These are phyloP conservation scores for Euphorbia peplus DNA, from an alignment of 345 rosid genomes.

Conservation along the genomic window DNA sequence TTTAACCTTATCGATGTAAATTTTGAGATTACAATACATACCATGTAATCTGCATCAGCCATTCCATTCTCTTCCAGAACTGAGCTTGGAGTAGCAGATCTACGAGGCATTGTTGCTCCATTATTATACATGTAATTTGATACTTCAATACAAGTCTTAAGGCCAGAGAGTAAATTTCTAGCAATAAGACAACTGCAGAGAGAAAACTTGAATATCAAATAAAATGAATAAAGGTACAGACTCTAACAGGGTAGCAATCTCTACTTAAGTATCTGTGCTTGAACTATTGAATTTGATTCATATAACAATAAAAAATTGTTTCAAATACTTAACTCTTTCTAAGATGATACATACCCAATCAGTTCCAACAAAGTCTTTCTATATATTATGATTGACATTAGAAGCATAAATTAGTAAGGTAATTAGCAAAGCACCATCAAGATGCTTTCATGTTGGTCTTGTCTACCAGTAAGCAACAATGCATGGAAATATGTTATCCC, in stretches of 20 bases:
- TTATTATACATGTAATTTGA: conserved; percentile 73
- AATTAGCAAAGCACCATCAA: neutral
- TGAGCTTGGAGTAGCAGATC: conserved; percentile 55
- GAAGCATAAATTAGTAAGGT: neutral
- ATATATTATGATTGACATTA: neutral
- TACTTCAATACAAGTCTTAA: conserved; percentile 92
- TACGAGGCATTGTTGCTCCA: conserved; percentile 53
- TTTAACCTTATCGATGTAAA: neutral
- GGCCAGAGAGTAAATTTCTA: conserved; percentile 91
- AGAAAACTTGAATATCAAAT: conserved; percentile 15
- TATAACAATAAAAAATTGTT: neutral
- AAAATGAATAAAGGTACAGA: conserved; percentile 15
- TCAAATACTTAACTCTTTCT: neutral
- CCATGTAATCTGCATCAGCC: conserved; percentile 54
- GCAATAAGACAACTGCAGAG: conserved; percentile 92
- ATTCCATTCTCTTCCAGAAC: conserved; percentile 59
- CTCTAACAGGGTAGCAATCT: neutral
- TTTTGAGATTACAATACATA: conserved; percentile 26
- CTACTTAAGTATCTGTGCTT: neutral
- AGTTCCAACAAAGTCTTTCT: neutral
- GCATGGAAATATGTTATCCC: conserved; percentile 1
- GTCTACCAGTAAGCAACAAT: neutral
- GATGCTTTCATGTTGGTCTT: neutral
- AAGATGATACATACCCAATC: neutral
- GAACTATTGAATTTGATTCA: neutral